Evolutionary conservation across 208 protist genomes (phyloP).

Genomic region (Vickermania ingenoplastis): DNA sequence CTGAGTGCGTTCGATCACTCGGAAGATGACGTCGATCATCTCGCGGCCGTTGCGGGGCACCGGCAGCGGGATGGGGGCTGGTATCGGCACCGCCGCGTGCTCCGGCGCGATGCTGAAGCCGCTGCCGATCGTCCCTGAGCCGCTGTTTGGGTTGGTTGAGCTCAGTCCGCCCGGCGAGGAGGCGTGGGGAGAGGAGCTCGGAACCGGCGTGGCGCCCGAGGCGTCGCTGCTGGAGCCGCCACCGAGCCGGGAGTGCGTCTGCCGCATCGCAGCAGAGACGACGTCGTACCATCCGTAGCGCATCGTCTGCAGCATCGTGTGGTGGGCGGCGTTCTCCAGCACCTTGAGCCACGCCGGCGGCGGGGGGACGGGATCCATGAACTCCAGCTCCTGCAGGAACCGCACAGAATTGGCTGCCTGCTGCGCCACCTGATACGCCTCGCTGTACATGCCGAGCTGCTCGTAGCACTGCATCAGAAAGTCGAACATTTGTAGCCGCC

Average conservation of each 20-base stretch:
- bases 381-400: constrained; percentile 65
- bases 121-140: neutral
- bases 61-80: neutral
- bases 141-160: neutral
- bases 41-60: constrained; percentile 1
- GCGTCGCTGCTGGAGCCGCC: neutral
- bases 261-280: constrained; percentile 2
- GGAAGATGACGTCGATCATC: neutral
- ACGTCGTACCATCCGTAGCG: constrained; percentile 39
- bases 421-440: constrained; percentile 34
- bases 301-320: constrained; percentile 19
- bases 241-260: neutral
- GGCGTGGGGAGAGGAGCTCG: neutral
- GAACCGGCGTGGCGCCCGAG: neutral
- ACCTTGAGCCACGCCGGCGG: constrained; percentile 21
- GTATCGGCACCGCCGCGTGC: neutral
- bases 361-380: constrained; percentile 56
- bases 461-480: constrained; percentile 41
- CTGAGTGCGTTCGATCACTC: neutral
- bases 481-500: constrained; percentile 62
- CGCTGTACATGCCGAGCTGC: constrained; percentile 19
- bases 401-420: constrained; percentile 30
- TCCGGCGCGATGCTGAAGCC: neutral
- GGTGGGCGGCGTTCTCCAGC: constrained; percentile 31
- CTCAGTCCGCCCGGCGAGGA: neutral